phyloP scores from a whole-genome alignment of 495 filamentous ascomycete species.

The Xylaria sp. region DNA sequence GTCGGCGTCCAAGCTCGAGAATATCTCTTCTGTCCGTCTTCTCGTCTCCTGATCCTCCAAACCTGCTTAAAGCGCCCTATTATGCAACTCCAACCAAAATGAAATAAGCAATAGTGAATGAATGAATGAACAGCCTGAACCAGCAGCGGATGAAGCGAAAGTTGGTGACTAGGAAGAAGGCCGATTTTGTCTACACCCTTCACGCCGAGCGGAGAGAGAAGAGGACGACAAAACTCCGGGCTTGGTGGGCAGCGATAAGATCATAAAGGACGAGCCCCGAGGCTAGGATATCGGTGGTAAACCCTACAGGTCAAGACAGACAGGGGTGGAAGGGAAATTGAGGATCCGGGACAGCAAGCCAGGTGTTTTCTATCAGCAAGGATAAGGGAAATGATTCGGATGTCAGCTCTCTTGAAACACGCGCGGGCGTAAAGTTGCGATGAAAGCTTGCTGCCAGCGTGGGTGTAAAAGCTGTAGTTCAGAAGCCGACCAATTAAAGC shows the following conservation, averaged over 20 bases:
- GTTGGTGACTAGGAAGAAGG: constrained; percentile 49
- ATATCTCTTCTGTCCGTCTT: constrained; percentile 24
- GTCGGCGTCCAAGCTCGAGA: constrained; percentile 23
- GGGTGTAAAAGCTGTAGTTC: constrained; percentile 27
- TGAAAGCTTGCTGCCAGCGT: constrained; percentile 31
- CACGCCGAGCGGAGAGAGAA: constrained; percentile 41
- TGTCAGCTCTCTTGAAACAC: constrained; percentile 47
- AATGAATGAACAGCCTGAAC: constrained; percentile 63
- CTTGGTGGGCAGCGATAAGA: constrained; percentile 48
- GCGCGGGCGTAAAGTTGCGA: constrained; percentile 41
- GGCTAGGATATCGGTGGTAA: constrained; percentile 31
- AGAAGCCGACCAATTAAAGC: constrained; percentile 15
- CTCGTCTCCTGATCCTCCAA: constrained; percentile 20
- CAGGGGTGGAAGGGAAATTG: constrained; percentile 31
- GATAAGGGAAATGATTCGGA: constrained; percentile 39
- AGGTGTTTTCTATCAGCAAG: constrained; percentile 23
- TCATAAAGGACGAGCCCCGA: constrained; percentile 50
- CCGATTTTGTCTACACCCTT: constrained; percentile 45
- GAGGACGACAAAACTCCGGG: constrained; percentile 33
- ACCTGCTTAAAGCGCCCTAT: constrained; percentile 10
- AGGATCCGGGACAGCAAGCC: constrained; percentile 27
- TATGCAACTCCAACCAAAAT: constrained; percentile 34
- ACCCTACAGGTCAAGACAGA: constrained; percentile 29
- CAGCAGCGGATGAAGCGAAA: constrained; percentile 61
- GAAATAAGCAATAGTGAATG: constrained; percentile 38